A percentile compares a stretch with the other conserved stretches of the same genome.
These are phyloP conservation scores for Agaricales sp. DNA, from an alignment of 1,284 basidiomycete genomes.

Conservation along the genomic window DNA sequence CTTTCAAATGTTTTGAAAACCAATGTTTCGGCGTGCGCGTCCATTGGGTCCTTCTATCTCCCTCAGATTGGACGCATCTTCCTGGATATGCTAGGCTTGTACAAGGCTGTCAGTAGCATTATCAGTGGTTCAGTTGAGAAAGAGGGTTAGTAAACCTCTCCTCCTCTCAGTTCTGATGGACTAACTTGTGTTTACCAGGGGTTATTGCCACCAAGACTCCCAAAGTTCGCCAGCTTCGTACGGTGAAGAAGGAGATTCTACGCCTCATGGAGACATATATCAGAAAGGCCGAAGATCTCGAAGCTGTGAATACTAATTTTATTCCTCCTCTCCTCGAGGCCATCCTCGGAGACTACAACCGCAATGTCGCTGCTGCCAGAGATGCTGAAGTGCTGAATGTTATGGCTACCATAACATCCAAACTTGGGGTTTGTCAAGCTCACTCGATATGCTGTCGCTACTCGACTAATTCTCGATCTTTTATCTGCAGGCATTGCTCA, in stretches of 20 bases:
- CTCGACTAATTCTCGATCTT: slow-evolving; percentile 10
- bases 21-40: slow-evolving; percentile 96
- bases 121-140: slow-evolving; percentile 89
- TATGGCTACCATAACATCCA: slow-evolving; percentile 91
- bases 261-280: slow-evolving; percentile 98
- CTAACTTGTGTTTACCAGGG: slow-evolving; percentile 33
- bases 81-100: slow-evolving; percentile 96
- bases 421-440: slow-evolving; percentile 81
- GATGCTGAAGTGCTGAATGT: slow-evolving; percentile 98
- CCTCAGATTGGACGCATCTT: slow-evolving; percentile 96
- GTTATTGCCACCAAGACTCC: slow-evolving; percentile 95
- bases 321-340: slow-evolving; percentile 96
- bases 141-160: slow-evolving; percentile 48
- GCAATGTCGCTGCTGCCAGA: slow-evolving; percentile 88
- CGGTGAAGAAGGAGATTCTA: slow-evolving; percentile 98
- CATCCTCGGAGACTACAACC: slow-evolving; percentile 93
- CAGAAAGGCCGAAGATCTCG: slow-evolving; percentile 92
- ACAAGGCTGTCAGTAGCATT: slow-evolving; percentile 96
- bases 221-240: slow-evolving; percentile 88
- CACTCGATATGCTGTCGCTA: no score
- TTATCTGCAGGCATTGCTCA: slow-evolving; percentile 57
- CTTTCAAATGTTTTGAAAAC: slow-evolving; percentile 97
- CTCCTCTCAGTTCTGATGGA: slow-evolving; percentile 4
- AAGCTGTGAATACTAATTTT: slow-evolving; percentile 84
- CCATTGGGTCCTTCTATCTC: slow-evolving; percentile 94